Evolutionary conservation across 768 basidiomycete genomes (phyloP).

Genomic region (Arthromyces matolae): DNA sequence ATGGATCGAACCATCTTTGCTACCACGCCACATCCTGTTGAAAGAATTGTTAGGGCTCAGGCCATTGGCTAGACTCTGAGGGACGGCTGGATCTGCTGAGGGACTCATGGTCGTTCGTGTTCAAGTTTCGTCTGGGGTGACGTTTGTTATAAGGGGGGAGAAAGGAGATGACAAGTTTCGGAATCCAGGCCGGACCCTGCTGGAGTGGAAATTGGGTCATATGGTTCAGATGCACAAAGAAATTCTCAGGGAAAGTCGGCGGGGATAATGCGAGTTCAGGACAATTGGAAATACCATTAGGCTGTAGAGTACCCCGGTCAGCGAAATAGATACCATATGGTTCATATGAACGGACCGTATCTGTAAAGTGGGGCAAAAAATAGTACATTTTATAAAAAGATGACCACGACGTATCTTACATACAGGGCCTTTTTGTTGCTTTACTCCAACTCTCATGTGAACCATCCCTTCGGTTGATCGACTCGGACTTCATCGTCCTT

Average conservation of each 20-base stretch:
- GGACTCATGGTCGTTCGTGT: slow-evolving; percentile 16
- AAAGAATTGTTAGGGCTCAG: slow-evolving; percentile 11
- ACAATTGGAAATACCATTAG: not conserved
- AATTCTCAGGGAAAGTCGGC: not conserved
- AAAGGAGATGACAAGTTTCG: not conserved
- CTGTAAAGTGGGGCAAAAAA: not conserved
- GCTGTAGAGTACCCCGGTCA: not conserved
- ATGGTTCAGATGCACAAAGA: not conserved
- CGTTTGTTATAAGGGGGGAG: not conserved
- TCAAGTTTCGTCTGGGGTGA: not conserved
- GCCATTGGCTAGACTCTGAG: not conserved
- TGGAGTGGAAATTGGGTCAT: not conserved
- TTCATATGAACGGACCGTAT: not conserved
- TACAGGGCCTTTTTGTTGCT: not conserved
- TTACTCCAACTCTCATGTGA: slow-evolving; percentile 28
- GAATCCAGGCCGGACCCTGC: not conserved
- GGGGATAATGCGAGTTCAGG: not conserved
- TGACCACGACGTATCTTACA: not conserved
- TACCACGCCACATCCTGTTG: slow-evolving; percentile 19
- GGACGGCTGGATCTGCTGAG: slow-evolving; percentile 8
- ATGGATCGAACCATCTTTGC: slow-evolving; percentile 19
- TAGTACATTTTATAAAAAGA: not conserved
- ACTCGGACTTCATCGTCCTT: slow-evolving; percentile 42
- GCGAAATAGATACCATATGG: not conserved
- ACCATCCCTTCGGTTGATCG: slow-evolving; percentile 53